These are phyloP conservation scores for Biscogniauxia sp. DNA, from an alignment of 2,329 filamentous ascomycete genomes.

Conservation along the genomic window DNA sequence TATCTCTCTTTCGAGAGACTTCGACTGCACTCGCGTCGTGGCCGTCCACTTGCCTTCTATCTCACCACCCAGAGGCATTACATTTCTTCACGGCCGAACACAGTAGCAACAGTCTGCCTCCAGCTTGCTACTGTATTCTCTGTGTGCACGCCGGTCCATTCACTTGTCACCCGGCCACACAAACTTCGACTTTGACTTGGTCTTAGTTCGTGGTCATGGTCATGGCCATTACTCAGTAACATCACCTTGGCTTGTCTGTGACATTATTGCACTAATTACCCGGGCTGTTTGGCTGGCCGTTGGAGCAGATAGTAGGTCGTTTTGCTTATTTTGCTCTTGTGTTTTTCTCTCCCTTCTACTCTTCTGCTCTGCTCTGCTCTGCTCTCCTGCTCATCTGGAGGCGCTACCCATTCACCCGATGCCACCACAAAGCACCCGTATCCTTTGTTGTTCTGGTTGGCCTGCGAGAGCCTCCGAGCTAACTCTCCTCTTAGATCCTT, in stretches of 20 bases:
- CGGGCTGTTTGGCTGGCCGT: neutral
- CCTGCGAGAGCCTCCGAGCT: neutral
- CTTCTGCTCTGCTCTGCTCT: neutral
- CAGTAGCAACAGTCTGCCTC: conserved; percentile 1
- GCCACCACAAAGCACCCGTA: neutral
- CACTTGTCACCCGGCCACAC: conserved; percentile 1
- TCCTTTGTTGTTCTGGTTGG: neutral
- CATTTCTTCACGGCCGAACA: neutral
- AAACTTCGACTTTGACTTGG: neutral
- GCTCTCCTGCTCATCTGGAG: neutral
- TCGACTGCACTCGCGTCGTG: conserved; percentile 10
- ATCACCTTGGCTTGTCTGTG: conserved; percentile 17
- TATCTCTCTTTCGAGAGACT: conserved; percentile 11
- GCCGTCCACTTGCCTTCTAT: conserved; percentile 6
- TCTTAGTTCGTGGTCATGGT: conserved; percentile 1
- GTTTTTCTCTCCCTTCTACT: neutral
- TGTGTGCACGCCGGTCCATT: conserved; percentile 1
- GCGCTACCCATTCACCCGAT: neutral
- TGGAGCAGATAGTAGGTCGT: neutral
- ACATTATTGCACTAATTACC: conserved; percentile 4
- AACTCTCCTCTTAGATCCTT: conserved; percentile 8
- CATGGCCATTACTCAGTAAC: conserved; percentile 14
- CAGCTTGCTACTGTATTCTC: conserved; percentile 4
- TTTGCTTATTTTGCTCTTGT: neutral
- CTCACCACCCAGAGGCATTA: neutral